Conservation (phyloP, 192 early-diverging fungal genomes). For the Mortierella hygrophila region DNA sequence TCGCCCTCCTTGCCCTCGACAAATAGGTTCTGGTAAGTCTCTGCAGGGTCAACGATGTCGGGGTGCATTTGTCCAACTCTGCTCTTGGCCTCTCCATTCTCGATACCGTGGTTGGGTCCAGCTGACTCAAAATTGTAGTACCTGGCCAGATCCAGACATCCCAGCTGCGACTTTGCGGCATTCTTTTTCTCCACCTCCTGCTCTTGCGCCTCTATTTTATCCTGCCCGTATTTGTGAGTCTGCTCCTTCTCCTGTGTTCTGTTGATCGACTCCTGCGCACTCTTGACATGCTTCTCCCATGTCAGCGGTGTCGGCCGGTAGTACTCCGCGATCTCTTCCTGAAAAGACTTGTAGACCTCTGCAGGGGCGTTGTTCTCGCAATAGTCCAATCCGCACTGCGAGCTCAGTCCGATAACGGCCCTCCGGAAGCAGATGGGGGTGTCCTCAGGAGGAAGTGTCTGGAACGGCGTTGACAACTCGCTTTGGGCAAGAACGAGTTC, state of each 20-base stretch:
- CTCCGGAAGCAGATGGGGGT: constrained; percentile 28
- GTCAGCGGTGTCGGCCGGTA: constrained; percentile 2
- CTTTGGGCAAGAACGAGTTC: constrained; percentile 18
- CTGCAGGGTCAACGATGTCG: background rate
- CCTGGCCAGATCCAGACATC: constrained; percentile 2
- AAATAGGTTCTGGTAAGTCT: no score
- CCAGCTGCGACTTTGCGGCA: background rate
- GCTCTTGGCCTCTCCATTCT: background rate
- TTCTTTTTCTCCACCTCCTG: no score
- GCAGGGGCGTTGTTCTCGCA: constrained; percentile 31
- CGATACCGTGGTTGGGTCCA: background rate
- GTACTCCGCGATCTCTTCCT: constrained; percentile 8
- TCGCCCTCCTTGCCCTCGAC: no score
- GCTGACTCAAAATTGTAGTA: constrained; percentile 25
- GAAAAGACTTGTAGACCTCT: constrained; percentile 22
- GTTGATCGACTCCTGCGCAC: background rate
- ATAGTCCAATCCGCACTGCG: constrained; percentile 17
- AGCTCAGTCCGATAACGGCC: constrained; percentile 30
- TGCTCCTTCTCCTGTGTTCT: no score
- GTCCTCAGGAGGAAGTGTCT: constrained; percentile 21
- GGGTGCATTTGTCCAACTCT: background rate
- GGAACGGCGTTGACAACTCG: constrained; percentile 17
- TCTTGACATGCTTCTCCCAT: constrained; percentile 1
- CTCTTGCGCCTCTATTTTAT: no score
- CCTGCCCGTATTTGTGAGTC: no score